These are phyloP conservation scores for Boletellus emodensis DNA, from an alignment of 768 basidiomycete genomes.

Conservation along the genomic window DNA sequence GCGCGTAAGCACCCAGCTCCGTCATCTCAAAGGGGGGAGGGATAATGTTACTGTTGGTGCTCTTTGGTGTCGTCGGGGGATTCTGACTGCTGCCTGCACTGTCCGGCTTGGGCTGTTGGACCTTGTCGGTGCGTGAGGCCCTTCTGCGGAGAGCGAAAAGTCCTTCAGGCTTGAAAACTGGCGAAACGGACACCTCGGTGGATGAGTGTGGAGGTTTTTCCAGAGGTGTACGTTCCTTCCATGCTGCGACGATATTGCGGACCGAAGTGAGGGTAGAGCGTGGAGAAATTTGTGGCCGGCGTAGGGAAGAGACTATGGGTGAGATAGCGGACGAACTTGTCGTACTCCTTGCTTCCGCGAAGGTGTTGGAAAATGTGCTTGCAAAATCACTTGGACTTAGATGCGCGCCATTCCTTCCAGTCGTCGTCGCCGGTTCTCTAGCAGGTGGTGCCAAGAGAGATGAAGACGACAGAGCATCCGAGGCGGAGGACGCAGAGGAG, in stretches of 20 bases:
- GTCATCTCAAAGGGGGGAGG: slow-evolving; percentile 47
- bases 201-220: slow-evolving; percentile 31
- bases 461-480: slow-evolving; percentile 30
- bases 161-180: slow-evolving; percentile 28
- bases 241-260: slow-evolving; percentile 72
- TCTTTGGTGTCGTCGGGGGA: slow-evolving; percentile 26
- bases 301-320: slow-evolving; percentile 50
- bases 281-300: slow-evolving; percentile 62
- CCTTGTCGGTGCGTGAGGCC: slow-evolving; percentile 23
- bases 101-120: slow-evolving; percentile 12
- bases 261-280: slow-evolving; percentile 71
- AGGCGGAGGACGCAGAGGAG: slow-evolving; percentile 23
- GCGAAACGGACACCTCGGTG: slow-evolving; percentile 38
- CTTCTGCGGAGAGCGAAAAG: slow-evolving; percentile 34
- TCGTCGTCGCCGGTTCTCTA: slow-evolving; percentile 28
- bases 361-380: slow-evolving; percentile 37
- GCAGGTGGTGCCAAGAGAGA: slow-evolving; percentile 50
- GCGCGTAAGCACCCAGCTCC: slow-evolving; percentile 41
- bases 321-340: slow-evolving; percentile 27
- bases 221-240: slow-evolving; percentile 70
- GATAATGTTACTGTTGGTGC: slow-evolving; percentile 31
- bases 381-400: slow-evolving; percentile 35
- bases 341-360: slow-evolving; percentile 34
- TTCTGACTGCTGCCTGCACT: slow-evolving; percentile 5
- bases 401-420: slow-evolving; percentile 29